Evolutionary conservation across 1,139 yeast genomes (phyloP).

Genomic region (Suhomyces guaymorum): DNA sequence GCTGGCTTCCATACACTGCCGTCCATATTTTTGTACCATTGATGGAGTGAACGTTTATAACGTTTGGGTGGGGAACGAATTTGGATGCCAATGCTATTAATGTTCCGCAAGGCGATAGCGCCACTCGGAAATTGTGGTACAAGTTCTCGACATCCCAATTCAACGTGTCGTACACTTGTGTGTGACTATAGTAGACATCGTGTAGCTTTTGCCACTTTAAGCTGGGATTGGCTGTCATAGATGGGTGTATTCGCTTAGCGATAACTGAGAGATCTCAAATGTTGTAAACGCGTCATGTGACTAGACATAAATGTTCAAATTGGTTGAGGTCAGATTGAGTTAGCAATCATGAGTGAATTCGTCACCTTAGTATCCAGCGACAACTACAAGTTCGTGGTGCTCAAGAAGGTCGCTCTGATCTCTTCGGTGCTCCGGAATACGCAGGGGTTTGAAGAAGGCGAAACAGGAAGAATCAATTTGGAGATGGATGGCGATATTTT

Average conservation of each 20-base stretch:
- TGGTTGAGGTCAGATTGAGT: too few species aligned
- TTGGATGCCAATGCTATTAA: conserved; percentile 41
- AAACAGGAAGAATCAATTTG: conserved; percentile 49
- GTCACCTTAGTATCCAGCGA: conserved; percentile 79
- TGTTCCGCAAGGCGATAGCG: conserved; percentile 33
- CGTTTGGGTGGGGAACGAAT: conserved; percentile 32
- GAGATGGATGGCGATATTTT: conserved; percentile 75
- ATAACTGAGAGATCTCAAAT: neutral
- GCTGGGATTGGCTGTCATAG: conserved; percentile 41
- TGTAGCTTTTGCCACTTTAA: conserved; percentile 63
- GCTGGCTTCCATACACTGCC: conserved; percentile 52
- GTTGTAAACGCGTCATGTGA: neutral
- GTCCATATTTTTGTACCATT: conserved; percentile 53
- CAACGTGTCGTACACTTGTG: conserved; percentile 44
- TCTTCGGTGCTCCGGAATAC: conserved; percentile 79
- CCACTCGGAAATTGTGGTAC: conserved; percentile 29
- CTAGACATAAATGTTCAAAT: too few species aligned
- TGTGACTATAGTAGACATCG: conserved; percentile 58
- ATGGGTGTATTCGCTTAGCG: neutral
- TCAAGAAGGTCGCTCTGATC: conserved; percentile 77
- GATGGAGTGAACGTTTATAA: conserved; percentile 53
- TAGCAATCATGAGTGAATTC: conserved; percentile 23
- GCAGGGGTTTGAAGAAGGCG: conserved; percentile 59
- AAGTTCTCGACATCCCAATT: conserved; percentile 39
- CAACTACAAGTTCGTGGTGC: conserved; percentile 61